Evolutionary conservation across 257 asterid genomes (phyloP), one percentile per base, ranked within the genome.

Genomic region (Solanum pinnatisectum): DNA sequence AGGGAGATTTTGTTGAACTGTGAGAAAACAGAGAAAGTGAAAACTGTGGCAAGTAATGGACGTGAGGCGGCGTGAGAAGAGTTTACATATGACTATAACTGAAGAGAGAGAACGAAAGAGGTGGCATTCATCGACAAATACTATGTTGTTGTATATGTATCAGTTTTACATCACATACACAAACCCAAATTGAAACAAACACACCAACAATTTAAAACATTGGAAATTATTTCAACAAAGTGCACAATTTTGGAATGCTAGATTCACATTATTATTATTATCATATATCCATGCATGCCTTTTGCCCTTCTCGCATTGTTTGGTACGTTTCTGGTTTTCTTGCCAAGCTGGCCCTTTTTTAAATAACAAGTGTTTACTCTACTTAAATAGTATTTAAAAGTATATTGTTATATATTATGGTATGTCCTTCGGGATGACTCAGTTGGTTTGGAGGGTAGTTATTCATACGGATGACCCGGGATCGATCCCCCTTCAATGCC

Each of bases 31-130:
- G 68, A 78, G 33, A 33, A 42, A 78, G 67, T 79, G 85, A 27
- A 49, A 72, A 46, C 44, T 82, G 60, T 77, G 59, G 82, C 25
- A 74, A 74, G 83, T 22, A 37, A 37, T 36, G 20, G 52, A 37
- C 20, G 52, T 74, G 52, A 37, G 85, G 85, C 85, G 85, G 85
- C 85, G 85, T 82, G 85, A 16, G 85, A 82, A 82, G 85, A 82
- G 85, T 82, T 49, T 81, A 18, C 85, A 30, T 82, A 82, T 20
- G 85, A 82, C 40, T 82, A 32, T 49, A 82, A 46, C 85, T 82
- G 70, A 82, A 30, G 85, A 82, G 85, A 82, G 85, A 81, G 84
- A 79, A 82, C 65, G 44, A 20, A 82, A 82, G 70, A 82, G 85
- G 85, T 46, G 85, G 40, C 85, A 82, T 82, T 82, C 70, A 82